phyloP scores from a whole-genome alignment of 192 early-diverging fungal species.

The Phycomyces nitens region DNA sequence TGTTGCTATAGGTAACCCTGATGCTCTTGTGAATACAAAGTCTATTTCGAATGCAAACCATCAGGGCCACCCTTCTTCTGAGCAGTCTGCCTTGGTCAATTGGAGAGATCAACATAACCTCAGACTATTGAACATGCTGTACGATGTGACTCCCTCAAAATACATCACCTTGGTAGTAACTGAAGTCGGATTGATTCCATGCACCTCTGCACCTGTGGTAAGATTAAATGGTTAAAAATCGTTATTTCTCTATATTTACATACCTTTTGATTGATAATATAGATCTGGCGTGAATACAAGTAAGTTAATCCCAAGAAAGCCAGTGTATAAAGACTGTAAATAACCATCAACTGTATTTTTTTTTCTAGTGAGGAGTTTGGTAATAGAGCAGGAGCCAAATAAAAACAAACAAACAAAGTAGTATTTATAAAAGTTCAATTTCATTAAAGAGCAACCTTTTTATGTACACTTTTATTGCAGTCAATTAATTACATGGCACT shows the following conservation, averaged over 20 bases:
- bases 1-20: conserved; percentile 59
- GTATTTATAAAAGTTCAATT: too few relatives aligned
- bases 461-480: too few relatives aligned
- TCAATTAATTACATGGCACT: too few relatives aligned
- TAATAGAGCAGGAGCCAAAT: conserved; percentile 10
- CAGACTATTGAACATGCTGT: conserved; percentile 84
- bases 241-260: neutral
- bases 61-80: conserved; percentile 1
- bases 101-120: conserved; percentile 80
- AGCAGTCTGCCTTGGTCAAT: conserved; percentile 37
- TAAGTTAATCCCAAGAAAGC: conserved; percentile 29
- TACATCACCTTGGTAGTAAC: conserved; percentile 89
- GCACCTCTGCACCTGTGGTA: conserved; percentile 81
- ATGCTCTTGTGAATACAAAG: conserved; percentile 68
- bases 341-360: conserved; percentile 11
- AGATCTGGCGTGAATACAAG: conserved; percentile 46
- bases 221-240: conserved; percentile 6
- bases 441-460: too few relatives aligned
- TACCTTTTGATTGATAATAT: conserved; percentile 1
- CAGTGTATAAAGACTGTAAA: neutral
- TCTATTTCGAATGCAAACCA: conserved; percentile 15
- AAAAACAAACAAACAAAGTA: neutral
- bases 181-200: conserved; percentile 89
- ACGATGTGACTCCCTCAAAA: conserved; percentile 94
- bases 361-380: conserved; percentile 29